Evolutionary conservation across 169 alveolate species (phyloP), one percentile per base, ranked within the genome.

Genomic region (Eimeria nieschulzi): DNA sequence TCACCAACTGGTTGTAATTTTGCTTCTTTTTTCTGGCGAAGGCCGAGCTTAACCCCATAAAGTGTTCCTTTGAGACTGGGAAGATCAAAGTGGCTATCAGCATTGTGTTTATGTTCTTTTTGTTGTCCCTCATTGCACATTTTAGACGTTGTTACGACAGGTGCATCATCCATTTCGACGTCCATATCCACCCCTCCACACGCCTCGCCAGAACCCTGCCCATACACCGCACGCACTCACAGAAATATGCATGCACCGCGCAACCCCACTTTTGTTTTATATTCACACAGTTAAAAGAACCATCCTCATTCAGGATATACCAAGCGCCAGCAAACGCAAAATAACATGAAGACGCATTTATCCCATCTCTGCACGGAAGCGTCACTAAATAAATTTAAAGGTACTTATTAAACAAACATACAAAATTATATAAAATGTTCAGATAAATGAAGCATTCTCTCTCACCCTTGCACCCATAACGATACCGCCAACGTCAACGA

Each of bases 151-250:
- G 56, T 80, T 12, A 80, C 63, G 39, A 76, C 88, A 59, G 78
- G 76, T 39, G 61, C 88, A n/a, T 80, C 88, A 9, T 80, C 88
- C 88, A 80, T 80, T 33, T 80, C 88, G 53, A 59, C 88, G 46
- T 80, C 88, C 51, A 80, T 17, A 63, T 80, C 88, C 76, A 61
- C 23, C 59, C 56, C 59, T 70, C 78, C 88, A 21, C 51, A 80
- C n/a, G 63, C 88, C 26, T 80, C 88, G 2, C 88, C 64, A 10
- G 76, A 56, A 17, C 88, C 73, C 33, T 80, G 75, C 56, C 88
- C 88, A 7, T 68, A 56, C 64, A 9, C 64, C n/a, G n/a, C n/a
- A n/a, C n/a, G n/a, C n/a, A n/a, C n/a, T n/a, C n/a, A n/a, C n/a
- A n/a, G n/a, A n/a, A n/a, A n/a, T n/a, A n/a, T n/a, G n/a, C n/a